These are phyloP conservation scores for Saturnispora galanensis DNA, from an alignment of 805 yeast genomes.

Conservation along the genomic window DNA sequence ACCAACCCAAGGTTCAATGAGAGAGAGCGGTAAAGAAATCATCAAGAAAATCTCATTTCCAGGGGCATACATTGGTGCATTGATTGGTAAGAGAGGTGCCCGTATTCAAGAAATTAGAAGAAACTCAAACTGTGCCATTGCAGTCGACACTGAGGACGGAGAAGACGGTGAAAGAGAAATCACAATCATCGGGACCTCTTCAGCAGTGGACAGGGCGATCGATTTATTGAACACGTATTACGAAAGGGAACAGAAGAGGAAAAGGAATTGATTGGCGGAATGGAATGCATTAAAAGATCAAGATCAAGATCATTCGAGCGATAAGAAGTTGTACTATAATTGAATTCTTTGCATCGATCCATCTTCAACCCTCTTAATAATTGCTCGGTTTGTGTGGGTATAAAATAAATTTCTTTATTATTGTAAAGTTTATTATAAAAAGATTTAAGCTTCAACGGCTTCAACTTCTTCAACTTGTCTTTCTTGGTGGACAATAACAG, in stretches of 20 bases:
- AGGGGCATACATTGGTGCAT: slow-evolving; percentile 77
- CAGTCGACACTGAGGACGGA: slow-evolving; percentile 56
- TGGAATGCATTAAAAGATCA: too few species aligned
- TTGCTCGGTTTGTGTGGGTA: background rate
- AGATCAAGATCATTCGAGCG: too few species aligned
- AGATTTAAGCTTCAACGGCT: slow-evolving; percentile 24
- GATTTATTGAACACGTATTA: slow-evolving; percentile 44
- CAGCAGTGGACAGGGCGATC: slow-evolving; percentile 50
- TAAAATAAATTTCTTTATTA: background rate
- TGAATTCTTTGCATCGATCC: too few species aligned
- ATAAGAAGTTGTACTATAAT: too few species aligned
- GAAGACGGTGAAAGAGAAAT: slow-evolving; percentile 57
- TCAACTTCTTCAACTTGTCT: slow-evolving; percentile 25
- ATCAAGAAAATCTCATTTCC: slow-evolving; percentile 51
- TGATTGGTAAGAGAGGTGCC: slow-evolving; percentile 78
- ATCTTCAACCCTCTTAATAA: too few species aligned
- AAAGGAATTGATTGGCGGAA: slow-evolving; percentile 10
- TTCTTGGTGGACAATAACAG: slow-evolving; percentile 64
- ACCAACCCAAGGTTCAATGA: background rate
- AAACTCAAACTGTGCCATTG: slow-evolving; percentile 67
- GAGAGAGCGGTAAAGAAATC: slow-evolving; percentile 20
- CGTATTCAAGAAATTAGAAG: slow-evolving; percentile 81
- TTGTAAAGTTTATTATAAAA: background rate
- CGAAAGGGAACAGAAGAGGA: slow-evolving; percentile 41
- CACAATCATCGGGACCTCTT: slow-evolving; percentile 54